A percentile compares a stretch with the other conserved stretches of the same genome.
Conservation (phyloP, 495 filamentous ascomycete genomes). For the Xylaria nigripes region DNA sequence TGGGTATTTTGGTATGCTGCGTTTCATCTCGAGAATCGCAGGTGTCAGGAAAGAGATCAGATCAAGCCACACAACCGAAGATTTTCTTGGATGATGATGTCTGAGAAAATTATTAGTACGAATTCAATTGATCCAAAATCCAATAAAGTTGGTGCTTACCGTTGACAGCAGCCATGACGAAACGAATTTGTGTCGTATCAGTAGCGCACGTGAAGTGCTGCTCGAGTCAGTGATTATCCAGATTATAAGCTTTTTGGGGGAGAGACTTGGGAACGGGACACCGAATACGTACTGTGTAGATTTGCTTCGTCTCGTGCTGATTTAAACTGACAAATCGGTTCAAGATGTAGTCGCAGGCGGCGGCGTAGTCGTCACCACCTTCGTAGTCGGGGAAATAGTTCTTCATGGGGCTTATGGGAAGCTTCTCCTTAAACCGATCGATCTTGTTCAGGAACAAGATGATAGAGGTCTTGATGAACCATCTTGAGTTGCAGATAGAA, state of each 20-base stretch:
- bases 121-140: neutral
- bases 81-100: constrained; percentile 99
- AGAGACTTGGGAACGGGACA: neutral
- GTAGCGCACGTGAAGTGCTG: constrained; percentile 83
- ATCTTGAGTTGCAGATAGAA: constrained; percentile 97
- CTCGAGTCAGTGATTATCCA: neutral
- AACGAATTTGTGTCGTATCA: constrained; percentile 95
- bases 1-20: constrained; percentile 17
- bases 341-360: constrained; percentile 93
- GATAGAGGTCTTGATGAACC: constrained; percentile 99
- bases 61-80: constrained; percentile 96
- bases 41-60: constrained; percentile 39
- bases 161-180: constrained; percentile 99
- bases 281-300: constrained; percentile 58
- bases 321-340: constrained; percentile 96
- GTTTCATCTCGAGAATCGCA: constrained; percentile 1
- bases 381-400: constrained; percentile 99
- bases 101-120: constrained; percentile 37
- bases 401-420: constrained; percentile 98
- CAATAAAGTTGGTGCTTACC: constrained; percentile 48
- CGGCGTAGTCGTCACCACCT: constrained; percentile 83
- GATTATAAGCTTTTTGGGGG: neutral
- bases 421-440: constrained; percentile 99
- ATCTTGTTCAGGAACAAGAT: constrained; percentile 99
- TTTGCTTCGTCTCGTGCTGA: constrained; percentile 98